phyloP scores from a whole-genome alignment of 2,329 filamentous ascomycete genomes.

The Colletotrichum tabaci region DNA sequence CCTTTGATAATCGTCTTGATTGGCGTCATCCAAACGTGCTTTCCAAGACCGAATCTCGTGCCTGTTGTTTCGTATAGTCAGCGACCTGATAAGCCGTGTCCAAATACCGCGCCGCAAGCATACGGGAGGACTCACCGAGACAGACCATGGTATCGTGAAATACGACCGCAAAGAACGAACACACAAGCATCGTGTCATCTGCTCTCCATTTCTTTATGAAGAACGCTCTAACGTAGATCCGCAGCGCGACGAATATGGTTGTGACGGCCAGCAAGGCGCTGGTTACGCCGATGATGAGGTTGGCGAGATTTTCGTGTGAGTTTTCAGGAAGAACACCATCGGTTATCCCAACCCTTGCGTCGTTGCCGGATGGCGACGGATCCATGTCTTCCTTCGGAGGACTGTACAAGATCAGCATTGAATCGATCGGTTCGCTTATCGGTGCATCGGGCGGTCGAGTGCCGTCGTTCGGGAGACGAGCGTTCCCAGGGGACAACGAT shows the following conservation, averaged over 20 bases:
- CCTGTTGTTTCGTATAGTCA: not conserved
- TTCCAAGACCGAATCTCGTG: conserved; percentile 44
- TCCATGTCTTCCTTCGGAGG: conserved; percentile 11
- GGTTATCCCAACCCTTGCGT: not conserved
- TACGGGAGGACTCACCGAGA: conserved; percentile 37
- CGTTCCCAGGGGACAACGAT: not conserved
- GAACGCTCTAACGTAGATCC: conserved; percentile 46
- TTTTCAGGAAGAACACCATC: not conserved
- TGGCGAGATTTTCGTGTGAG: not conserved
- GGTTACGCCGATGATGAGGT: conserved; percentile 13
- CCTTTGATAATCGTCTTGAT: conserved; percentile 1
- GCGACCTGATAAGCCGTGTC: accelerated
- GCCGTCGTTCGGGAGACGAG: not conserved
- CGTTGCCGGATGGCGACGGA: not conserved
- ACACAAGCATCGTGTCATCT: conserved; percentile 44
- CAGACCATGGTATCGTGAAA: conserved; percentile 40
- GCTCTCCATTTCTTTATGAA: conserved; percentile 47
- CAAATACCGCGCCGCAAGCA: no score
- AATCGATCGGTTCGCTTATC: not conserved
- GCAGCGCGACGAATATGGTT: conserved; percentile 5
- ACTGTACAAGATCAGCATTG: conserved; percentile 25
- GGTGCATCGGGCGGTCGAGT: not conserved
- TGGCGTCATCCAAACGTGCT: conserved; percentile 28
- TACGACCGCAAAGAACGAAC: conserved; percentile 15
- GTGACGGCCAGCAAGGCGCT: conserved; percentile 5